Evolutionary conservation across 192 early-diverging fungal genomes (phyloP), one percentile per base, ranked within the genome.

Genomic region (Umbelopsis ramanniana): DNA sequence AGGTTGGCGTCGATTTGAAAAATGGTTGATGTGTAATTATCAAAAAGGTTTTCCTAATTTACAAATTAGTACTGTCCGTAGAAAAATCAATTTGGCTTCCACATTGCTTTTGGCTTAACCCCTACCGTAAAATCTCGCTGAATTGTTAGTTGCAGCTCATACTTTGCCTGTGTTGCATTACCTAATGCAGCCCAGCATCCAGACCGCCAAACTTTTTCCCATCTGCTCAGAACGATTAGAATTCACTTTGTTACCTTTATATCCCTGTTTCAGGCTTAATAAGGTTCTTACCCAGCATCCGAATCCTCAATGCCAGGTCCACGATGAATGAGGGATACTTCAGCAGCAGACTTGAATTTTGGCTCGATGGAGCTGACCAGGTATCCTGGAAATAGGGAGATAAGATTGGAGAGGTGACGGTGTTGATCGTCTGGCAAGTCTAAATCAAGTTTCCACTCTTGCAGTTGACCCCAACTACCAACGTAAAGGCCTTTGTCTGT

Each of bases 401-500:
- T 74, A 24, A 81, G 74, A 4, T 66, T 72, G 7, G 67, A 75
- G n/a, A 81, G 43, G 48, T 81, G 73, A 9, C 67, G 63, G 52
- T 74, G 73, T 0, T 29, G 4, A 19, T 75, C 70, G 11, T 72
- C 74, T 1, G 75, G 79, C 1, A 77, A 72, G 46, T 81, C 75
- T 48, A 77, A n/a, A 70, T 81, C 79, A 55, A 74, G 12, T 35
- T 57, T 63, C 79, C 79, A 81, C 26, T 81, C 79, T 46, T 81
- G 72, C 14, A 81, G 22, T 38, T 77, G 79, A 4, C 75, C 75
- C 71, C 75, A 72, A 3, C 8, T 55, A 0, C 75, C 79, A 35
- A 81, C 54, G 33, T 67, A 55, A 14, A 81, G 45, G 2, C 79
- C 79, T 1, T 74, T 50, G 14, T 70, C 73, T 19, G 74, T 10